Percentiles rank a stretch among this genome's conserved stretches.
Evolutionary conservation across 1,284 basidiomycete species (phyloP).

Genomic region (Coniophora puteana): DNA sequence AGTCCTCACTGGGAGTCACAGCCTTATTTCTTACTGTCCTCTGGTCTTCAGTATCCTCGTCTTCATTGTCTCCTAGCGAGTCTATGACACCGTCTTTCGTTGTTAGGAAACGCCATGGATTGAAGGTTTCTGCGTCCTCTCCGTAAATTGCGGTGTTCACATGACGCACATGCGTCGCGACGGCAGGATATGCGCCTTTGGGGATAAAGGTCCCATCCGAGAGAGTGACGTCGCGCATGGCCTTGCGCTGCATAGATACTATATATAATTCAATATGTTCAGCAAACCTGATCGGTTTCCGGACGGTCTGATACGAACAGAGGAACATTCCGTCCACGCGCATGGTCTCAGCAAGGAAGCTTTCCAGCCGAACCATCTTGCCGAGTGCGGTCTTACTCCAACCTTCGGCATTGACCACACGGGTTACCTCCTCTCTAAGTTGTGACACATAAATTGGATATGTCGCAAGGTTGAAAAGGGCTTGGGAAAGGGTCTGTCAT

Average conservation of each 20-base stretch:
- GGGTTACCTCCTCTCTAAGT: slow-evolving; percentile 37
- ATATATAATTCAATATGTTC: too few species aligned
- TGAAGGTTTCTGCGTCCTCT: slow-evolving; percentile 15
- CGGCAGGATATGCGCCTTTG: slow-evolving; percentile 11
- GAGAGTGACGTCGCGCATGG: slow-evolving; percentile 17
- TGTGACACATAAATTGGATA: slow-evolving; percentile 30
- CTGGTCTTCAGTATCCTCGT: too few species aligned
- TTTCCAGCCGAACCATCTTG: slow-evolving; percentile 39
- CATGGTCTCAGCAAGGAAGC: slow-evolving; percentile 38
- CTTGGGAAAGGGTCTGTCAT: too few species aligned
- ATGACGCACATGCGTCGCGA: slow-evolving; percentile 16
- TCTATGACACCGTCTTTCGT: too few species aligned
- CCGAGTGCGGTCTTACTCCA: slow-evolving; percentile 36
- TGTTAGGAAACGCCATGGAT: slow-evolving; percentile 18
- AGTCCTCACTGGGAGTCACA: slow-evolving; percentile 27
- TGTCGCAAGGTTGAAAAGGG: slow-evolving; percentile 31
- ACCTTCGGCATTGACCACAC: slow-evolving; percentile 29
- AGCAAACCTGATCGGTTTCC: neutral
- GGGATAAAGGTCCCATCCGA: slow-evolving; percentile 18
- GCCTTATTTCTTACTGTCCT: slow-evolving; percentile 13
- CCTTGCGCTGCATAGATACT: slow-evolving; percentile 15
- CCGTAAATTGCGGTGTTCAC: slow-evolving; percentile 16
- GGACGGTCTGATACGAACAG: slow-evolving; percentile 19
- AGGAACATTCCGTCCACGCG: slow-evolving; percentile 24
- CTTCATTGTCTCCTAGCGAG: too few species aligned